Conservation (phyloP, 1,284 basidiomycete genomes). For the Phaffia rhodozyma region DNA sequence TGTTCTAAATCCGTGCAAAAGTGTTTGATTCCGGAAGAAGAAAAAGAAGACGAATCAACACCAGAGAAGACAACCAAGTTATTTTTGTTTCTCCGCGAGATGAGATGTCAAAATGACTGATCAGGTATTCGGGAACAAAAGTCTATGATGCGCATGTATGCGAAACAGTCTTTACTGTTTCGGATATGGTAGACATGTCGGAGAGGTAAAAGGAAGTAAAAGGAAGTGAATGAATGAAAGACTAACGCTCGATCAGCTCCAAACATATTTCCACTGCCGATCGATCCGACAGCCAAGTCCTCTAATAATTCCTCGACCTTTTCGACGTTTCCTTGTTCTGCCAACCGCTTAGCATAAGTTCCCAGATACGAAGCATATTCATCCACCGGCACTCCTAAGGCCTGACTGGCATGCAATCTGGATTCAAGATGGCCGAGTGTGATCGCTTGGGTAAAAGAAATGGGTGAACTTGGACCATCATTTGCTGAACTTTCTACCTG, state of each 20-base stretch:
- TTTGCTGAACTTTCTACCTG: too few relatives aligned
- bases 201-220: not conserved
- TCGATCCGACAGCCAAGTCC: constrained; percentile 70
- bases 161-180: not conserved
- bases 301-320: constrained; percentile 78
- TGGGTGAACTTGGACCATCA: too few relatives aligned
- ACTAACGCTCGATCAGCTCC: not conserved
- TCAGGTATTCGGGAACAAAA: too few relatives aligned
- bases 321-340: constrained; percentile 68
- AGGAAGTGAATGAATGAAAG: not conserved
- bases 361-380: constrained; percentile 68
- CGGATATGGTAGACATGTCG: not conserved
- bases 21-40: not conserved
- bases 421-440: constrained; percentile 76
- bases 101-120: too few relatives aligned
- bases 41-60: not conserved
- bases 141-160: too few relatives aligned
- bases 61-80: too few relatives aligned
- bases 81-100: too few relatives aligned
- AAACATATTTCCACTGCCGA: not conserved
- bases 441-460: constrained; percentile 42
- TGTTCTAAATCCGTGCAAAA: too few relatives aligned
- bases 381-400: constrained; percentile 55
- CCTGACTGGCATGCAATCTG: constrained; percentile 54
- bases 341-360: constrained; percentile 66